A percentile compares a stretch with the other conserved stretches of the same genome.
These are phyloP conservation scores for Fusarium ambrosium DNA, from an alignment of 2,329 filamentous ascomycete species.

Conservation along the genomic window DNA sequence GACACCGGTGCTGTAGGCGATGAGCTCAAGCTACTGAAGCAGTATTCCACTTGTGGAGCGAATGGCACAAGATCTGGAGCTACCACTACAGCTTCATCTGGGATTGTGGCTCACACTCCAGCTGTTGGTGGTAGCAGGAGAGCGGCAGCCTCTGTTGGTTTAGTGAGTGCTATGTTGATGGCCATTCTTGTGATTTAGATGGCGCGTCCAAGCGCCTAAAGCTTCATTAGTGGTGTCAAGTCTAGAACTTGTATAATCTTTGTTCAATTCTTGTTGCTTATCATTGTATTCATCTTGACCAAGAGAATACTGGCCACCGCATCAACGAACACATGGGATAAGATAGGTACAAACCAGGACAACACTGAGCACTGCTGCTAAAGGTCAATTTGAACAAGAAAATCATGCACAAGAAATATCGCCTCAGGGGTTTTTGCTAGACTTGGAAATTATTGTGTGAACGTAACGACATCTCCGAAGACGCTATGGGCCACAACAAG, in stretches of 20 bases:
- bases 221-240: background rate
- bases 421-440: no score
- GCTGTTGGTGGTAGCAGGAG: background rate
- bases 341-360: no score
- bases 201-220: background rate
- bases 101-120: background rate
- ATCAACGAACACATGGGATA: background rate
- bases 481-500: no score
- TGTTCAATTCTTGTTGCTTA: background rate
- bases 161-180: background rate
- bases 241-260: background rate
- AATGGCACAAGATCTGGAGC: background rate
- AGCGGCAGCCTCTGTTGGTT: background rate
- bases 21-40: conserved; percentile 43
- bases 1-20: conserved; percentile 56
- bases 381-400: background rate
- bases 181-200: background rate
- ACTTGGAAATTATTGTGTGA: no score
- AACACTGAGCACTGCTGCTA: no score
- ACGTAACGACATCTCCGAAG: no score
- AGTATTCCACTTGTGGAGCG: background rate
- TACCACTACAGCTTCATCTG: background rate
- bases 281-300: no score
- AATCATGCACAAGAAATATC: background rate
- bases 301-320: background rate